phyloP scores from a whole-genome alignment of 208 protist species.

The Trypanosoma congolense region DNA sequence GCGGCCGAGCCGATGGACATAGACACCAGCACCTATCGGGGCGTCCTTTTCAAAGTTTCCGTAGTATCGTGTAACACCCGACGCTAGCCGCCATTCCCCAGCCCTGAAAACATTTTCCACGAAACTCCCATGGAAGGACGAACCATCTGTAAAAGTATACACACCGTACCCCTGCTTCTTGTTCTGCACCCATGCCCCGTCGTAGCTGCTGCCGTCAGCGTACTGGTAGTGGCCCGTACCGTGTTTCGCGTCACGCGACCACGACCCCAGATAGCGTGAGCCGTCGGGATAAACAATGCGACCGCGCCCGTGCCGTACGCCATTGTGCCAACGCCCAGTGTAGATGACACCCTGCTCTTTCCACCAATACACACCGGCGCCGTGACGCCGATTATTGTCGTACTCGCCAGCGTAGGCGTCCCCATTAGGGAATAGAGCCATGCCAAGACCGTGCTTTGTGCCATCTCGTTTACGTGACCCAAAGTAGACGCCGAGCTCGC shows the following conservation, averaged over 20 bases:
- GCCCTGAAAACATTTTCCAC: slow-evolving; percentile 62
- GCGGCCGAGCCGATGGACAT: slow-evolving; percentile 64
- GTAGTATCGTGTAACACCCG: slow-evolving; percentile 64
- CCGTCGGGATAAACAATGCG: slow-evolving; percentile 85
- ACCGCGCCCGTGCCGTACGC: slow-evolving; percentile 70
- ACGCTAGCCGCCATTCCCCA: slow-evolving; percentile 81
- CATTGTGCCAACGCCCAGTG: slow-evolving; percentile 56
- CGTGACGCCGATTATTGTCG: slow-evolving; percentile 71
- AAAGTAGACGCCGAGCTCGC: slow-evolving; percentile 86
- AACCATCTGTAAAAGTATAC: slow-evolving; percentile 72
- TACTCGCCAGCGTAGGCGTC: slow-evolving; percentile 86
- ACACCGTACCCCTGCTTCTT: slow-evolving; percentile 72
- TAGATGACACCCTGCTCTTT: slow-evolving; percentile 52
- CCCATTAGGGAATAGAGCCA: slow-evolving; percentile 80
- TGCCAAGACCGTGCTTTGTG: slow-evolving; percentile 86
- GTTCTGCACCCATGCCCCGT: slow-evolving; percentile 67
- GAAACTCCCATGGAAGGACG: slow-evolving; percentile 70
- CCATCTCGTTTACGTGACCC: slow-evolving; percentile 59
- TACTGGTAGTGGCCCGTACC: slow-evolving; percentile 78
- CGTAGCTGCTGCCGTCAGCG: slow-evolving; percentile 83
- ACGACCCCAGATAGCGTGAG: slow-evolving; percentile 71
- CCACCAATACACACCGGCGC: slow-evolving; percentile 81
- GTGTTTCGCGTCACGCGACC: slow-evolving; percentile 61
- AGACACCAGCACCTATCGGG: slow-evolving; percentile 76
- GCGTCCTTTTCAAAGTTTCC: slow-evolving; percentile 76